Base-by-base conservation (phyloP, 2,329 filamentous ascomycete species). In the Tolypocladium sp. region DNA sequence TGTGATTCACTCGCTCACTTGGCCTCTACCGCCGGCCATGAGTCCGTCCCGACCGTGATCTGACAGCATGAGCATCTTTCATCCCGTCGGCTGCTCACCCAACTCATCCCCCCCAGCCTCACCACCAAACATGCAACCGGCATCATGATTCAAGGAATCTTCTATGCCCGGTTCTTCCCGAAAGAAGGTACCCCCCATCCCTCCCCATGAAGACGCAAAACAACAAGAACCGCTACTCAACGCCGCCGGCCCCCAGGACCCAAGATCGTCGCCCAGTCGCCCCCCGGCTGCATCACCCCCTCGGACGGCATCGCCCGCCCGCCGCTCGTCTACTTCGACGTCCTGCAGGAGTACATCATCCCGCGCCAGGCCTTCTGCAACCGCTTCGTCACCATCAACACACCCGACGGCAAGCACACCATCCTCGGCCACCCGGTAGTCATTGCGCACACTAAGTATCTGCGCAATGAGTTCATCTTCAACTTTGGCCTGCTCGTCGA, bases 381-480 rank as follows among this genome's bases (percentile, higher is more conserved):
- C 72, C 90, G 92, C 63, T 87, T 92, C 61, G 82, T 97, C 62
- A 89, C 89, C 35, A 87, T 95, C 59, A 88, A 88, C 72, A 88
- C 90, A 53, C 83, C 85, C 0, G 82, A 85, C 58, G 79, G 80
- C 65, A 84, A 84, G 64, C 89, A 92, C 73, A 86, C 87, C 60
- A 85, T 99, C 58, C 82, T 99, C 40, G 91, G 92, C 20, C 91
- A 92, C 67, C 94, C 94, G 0, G 88, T 97, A 57, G 93, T 91
- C 70, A 91, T 97, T 69, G 85, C 88, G 57, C 84, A 92, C 63
- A 82, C 86, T 58, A 88, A 88, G 65, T 96, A 97, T 70, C 85
- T 89, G 69, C 88, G 94, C 60, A 96, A 96, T 74, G 91, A 96
- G 73, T 97, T 97, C 79, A 96, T 97, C 70, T 99, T 97, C 83